Percentiles rank a stretch among this genome's conserved stretches.
Conservation (phyloP, 1,139 yeast genomes). For the Wickerhamomyces sp. region DNA sequence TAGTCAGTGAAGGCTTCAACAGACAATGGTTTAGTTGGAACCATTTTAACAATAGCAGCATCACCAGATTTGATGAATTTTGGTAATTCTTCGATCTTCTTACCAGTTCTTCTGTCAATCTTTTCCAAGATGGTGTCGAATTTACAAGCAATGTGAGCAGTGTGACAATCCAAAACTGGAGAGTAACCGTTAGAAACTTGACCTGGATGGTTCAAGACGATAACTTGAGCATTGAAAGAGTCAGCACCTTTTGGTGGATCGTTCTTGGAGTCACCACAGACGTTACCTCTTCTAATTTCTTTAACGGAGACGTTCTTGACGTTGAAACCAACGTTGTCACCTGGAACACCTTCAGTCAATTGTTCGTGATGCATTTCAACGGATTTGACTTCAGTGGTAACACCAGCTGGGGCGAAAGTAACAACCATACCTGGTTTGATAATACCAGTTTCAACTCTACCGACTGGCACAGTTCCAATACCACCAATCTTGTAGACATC, state of each 20-base stretch:
- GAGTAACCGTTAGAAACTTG: slow-evolving; percentile 91
- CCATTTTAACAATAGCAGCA: slow-evolving; percentile 87
- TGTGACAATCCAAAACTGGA: slow-evolving; percentile 93
- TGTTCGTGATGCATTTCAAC: slow-evolving; percentile 94
- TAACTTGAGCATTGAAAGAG: slow-evolving; percentile 85
- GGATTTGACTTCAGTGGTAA: slow-evolving; percentile 89
- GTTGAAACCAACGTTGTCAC: slow-evolving; percentile 95
- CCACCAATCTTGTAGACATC: slow-evolving; percentile 94
- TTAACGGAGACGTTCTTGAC: slow-evolving; percentile 91
- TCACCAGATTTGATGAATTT: slow-evolving; percentile 91
- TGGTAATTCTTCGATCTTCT: slow-evolving; percentile 77
- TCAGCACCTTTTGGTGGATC: slow-evolving; percentile 85
- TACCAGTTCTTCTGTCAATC: slow-evolving; percentile 95
- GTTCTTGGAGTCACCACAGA: slow-evolving; percentile 92
- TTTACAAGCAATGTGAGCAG: slow-evolving; percentile 93
- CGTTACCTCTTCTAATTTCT: slow-evolving; percentile 95
- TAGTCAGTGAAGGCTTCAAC: slow-evolving; percentile 95
- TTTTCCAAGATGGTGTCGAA: slow-evolving; percentile 79
- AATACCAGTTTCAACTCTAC: slow-evolving; percentile 90
- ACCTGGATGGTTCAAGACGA: slow-evolving; percentile 91
- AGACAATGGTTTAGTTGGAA: slow-evolving; percentile 96
- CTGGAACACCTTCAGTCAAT: slow-evolving; percentile 80
- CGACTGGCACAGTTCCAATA: slow-evolving; percentile 93
- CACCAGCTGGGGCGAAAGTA: slow-evolving; percentile 88
- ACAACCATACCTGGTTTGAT: slow-evolving; percentile 91